phyloP scores from a whole-genome alignment of 2,329 filamentous ascomycete genomes.

The Ophiobolus disseminans region DNA sequence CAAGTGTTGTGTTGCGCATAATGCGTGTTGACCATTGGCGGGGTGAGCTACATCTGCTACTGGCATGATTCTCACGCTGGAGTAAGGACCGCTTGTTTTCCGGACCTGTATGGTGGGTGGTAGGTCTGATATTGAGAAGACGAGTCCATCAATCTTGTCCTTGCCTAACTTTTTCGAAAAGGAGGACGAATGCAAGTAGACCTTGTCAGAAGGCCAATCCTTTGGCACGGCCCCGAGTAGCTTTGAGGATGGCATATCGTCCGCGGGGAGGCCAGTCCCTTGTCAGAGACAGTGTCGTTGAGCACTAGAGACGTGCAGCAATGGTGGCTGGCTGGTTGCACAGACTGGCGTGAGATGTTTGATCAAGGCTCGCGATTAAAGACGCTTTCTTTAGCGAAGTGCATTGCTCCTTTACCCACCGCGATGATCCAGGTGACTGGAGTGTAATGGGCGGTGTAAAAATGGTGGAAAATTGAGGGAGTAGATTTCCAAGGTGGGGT shows the following conservation, averaged over 20 bases:
- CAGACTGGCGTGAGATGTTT: too few species aligned
- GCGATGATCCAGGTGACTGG: too few species aligned
- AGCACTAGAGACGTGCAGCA: neutral
- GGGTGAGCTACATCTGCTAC: constrained; percentile 55
- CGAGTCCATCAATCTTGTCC: constrained; percentile 31
- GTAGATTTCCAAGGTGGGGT: too few species aligned
- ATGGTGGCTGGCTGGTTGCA: neutral
- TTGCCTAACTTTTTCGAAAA: constrained; percentile 41
- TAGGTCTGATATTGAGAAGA: constrained; percentile 27
- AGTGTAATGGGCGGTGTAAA: too few species aligned
- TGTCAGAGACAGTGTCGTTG: neutral
- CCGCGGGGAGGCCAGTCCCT: too few species aligned
- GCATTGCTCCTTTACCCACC: too few species aligned
- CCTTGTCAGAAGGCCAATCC: constrained; percentile 35
- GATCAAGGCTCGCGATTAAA: too few species aligned
- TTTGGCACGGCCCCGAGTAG: constrained; percentile 27
- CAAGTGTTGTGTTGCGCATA: constrained; percentile 56
- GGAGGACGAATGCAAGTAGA: constrained; percentile 37
- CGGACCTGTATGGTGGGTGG: constrained; percentile 17
- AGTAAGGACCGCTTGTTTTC: constrained; percentile 37
- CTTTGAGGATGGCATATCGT: too few species aligned
- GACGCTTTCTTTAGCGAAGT: constrained; percentile 1
- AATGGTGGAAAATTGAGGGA: too few species aligned
- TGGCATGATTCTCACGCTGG: constrained; percentile 51
- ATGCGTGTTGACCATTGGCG: constrained; percentile 56